Percentiles rank a stretch among this genome's conserved stretches.
Evolutionary conservation across 1,284 basidiomycete species (phyloP).

Genomic region (Tetrapyrgos nigripes): DNA sequence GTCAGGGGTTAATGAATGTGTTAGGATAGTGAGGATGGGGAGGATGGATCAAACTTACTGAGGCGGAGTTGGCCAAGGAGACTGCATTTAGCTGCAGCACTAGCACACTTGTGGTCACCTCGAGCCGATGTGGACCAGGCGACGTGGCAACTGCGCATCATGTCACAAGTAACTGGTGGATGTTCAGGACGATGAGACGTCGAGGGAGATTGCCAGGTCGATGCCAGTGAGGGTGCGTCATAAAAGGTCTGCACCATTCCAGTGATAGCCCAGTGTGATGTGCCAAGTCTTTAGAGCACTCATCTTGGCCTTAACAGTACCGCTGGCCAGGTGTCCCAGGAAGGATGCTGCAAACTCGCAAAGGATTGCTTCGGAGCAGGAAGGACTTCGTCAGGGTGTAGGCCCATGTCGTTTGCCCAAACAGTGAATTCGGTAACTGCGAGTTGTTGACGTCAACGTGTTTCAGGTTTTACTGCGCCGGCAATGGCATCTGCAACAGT

Average conservation of each 20-base stretch:
- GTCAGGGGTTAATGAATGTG: too few species aligned
- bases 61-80: too few species aligned
- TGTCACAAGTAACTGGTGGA: neutral
- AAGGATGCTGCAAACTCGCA: neutral
- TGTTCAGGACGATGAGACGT: neutral
- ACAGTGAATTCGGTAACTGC: neutral
- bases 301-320: neutral
- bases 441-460: too few species aligned
- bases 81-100: too few species aligned
- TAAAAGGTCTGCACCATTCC: neutral
- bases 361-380: neutral
- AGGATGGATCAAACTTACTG: too few species aligned
- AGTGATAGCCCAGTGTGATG: neutral
- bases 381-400: neutral
- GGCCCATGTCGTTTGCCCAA: neutral
- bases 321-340: neutral
- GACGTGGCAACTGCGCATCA: too few species aligned
- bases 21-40: too few species aligned
- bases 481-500: too few species aligned
- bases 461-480: too few species aligned
- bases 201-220: neutral
- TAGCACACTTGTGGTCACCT: too few species aligned
- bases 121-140: too few species aligned
- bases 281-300: slow-evolving; percentile 1
- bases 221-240: neutral